Evolutionary conservation across 805 yeast species (phyloP).

Genomic region (Saccharomycopsis fibuligera): DNA sequence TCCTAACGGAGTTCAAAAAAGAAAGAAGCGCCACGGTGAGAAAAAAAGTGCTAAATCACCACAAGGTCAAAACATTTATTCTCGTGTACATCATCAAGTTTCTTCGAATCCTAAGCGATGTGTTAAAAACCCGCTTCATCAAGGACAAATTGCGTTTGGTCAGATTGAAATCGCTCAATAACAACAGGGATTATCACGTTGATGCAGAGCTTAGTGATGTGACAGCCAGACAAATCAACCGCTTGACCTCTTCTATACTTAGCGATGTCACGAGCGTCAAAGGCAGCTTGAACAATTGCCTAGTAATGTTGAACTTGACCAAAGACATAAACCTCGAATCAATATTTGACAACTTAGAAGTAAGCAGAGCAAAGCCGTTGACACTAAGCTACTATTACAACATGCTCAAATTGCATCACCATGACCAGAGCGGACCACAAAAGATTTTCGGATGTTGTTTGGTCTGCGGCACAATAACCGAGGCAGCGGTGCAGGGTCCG

Average conservation of each 20-base stretch:
- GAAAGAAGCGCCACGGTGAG: not conserved
- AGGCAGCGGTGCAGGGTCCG: no score
- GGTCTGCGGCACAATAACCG: not conserved
- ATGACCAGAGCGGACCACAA: no score
- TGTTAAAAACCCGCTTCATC: not conserved
- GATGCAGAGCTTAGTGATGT: not conserved
- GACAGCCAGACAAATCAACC: not conserved
- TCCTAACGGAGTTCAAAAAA: not conserved
- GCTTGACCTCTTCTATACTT: not conserved
- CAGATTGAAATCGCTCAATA: not conserved
- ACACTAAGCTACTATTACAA: not conserved
- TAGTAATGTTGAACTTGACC: slow-evolving; percentile 1
- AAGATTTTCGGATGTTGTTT: not conserved
- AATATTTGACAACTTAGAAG: not conserved
- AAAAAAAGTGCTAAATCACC: slow-evolving; percentile 2
- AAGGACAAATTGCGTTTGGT: not conserved
- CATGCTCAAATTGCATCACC: not conserved
- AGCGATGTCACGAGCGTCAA: not conserved
- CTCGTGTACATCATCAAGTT: slow-evolving; percentile 1
- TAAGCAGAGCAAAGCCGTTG: not conserved
- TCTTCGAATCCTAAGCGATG: not conserved
- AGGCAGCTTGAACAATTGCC: slow-evolving; percentile 1
- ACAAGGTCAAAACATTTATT: slow-evolving; percentile 4
- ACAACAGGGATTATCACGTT: not conserved
- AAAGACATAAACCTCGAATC: not conserved